phyloP scores from a whole-genome alignment of 2,329 filamentous ascomycete species.

The Mycogone perniciosa region DNA sequence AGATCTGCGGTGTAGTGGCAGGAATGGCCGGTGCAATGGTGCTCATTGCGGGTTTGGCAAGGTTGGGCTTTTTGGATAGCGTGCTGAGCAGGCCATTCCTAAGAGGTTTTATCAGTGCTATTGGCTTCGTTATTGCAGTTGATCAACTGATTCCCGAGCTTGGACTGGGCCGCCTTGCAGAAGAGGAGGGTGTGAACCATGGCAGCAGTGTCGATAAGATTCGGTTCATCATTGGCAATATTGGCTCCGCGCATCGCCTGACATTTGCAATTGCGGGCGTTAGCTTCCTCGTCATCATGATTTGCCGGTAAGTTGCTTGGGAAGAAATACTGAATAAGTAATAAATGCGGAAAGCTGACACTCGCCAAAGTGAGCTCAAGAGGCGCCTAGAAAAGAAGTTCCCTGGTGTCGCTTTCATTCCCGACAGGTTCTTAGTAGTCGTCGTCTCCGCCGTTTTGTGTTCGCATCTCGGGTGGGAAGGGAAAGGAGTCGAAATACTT shows the following conservation, averaged over 20 bases:
- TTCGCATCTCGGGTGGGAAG: constrained; percentile 70
- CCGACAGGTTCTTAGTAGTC: constrained; percentile 86
- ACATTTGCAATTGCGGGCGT: constrained; percentile 71
- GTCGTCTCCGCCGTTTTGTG: constrained; percentile 76
- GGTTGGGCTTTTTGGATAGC: constrained; percentile 88
- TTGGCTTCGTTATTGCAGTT: constrained; percentile 92
- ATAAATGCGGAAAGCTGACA: neutral
- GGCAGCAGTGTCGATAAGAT: constrained; percentile 85
- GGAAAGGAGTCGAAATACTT: constrained; percentile 73
- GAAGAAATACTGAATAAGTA: neutral
- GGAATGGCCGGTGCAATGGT: constrained; percentile 85
- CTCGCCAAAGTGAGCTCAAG: constrained; percentile 62
- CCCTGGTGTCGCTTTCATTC: constrained; percentile 77
- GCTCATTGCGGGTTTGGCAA: constrained; percentile 74
- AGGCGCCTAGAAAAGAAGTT: constrained; percentile 71
- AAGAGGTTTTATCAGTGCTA: constrained; percentile 92
- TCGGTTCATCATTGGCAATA: constrained; percentile 66
- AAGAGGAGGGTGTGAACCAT: constrained; percentile 61
- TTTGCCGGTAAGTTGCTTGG: constrained; percentile 58
- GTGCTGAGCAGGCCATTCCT: constrained; percentile 89
- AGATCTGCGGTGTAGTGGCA: constrained; percentile 81
- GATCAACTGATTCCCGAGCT: constrained; percentile 91
- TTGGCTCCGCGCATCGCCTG: constrained; percentile 60
- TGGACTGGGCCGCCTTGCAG: constrained; percentile 63
- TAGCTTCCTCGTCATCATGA: constrained; percentile 83